Base-by-base conservation (phyloP, 148 eudicot species). In the Tetragonia tetragonoides region DNA sequence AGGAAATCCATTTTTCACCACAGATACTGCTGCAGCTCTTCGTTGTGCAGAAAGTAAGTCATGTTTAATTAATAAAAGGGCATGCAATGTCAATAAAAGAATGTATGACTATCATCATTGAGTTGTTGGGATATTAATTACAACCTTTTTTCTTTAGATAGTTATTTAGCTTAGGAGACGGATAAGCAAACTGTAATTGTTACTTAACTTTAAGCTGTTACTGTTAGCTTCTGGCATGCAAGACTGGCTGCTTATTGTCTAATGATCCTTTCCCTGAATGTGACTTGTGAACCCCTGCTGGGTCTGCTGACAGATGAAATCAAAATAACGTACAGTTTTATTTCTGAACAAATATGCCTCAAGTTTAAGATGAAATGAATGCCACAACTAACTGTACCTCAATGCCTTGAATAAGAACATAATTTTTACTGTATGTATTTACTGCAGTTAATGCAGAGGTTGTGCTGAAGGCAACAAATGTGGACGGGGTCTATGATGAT, bases 21-120 rank as follows among this genome's bases (percentile, higher is more conserved):
- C 99, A 23, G 99, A 96, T 79, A 96, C 99, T 78, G 98, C 99
- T 86, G 99, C 99, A n/a, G 93, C 99, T 68, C 97, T 96, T 78
- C 95, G 99, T 61, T 91, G 93, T 86, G 99, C 99, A 21, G 98
- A 96, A 81, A 96, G 99, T 93, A 86, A 83, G 94, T 81, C 21
- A 7, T 47, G 24, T 64, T 71, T 63, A 12, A 40, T n/a, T n/a
- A 54, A 6, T 39, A 28, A 0, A 28, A 28, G 11, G 20, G 3
- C 51, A n/a, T 47, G 23, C 28, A 28, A 21, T 37, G 14, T 42
- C 5, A 3, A 0, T 20, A 17, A 39, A 1, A 3, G 21, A n/a
- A 1, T 41, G 39, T 11, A n/a, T 42, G 16, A 16, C 49, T 70
- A 51, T 18, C 15, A 40, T 51, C 17, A 39, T 38, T 57, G 11